Evolutionary conservation across 495 filamentous ascomycete genomes (phyloP).

Genomic region (Talaromyces proteolyticus): DNA sequence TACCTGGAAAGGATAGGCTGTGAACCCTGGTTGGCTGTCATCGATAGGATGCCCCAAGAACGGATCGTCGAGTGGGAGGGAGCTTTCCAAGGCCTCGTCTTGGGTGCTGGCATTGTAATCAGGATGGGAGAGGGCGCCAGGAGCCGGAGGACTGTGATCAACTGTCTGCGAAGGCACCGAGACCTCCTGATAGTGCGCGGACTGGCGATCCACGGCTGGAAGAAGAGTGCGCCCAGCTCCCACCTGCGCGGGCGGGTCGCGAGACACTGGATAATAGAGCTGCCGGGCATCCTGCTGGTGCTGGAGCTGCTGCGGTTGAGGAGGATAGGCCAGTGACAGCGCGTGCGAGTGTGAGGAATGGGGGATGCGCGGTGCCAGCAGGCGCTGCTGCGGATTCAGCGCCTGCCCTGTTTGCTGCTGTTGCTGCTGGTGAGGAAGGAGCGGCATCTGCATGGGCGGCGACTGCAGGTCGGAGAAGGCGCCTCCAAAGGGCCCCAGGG

Average conservation of each 20-base stretch:
- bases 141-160: background rate
- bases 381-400: background rate
- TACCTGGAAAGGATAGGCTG: background rate
- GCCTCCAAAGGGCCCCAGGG: slow-evolving; percentile 52
- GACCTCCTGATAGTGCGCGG: background rate
- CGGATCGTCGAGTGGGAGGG: too few species aligned
- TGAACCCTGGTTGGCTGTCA: background rate
- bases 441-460: slow-evolving; percentile 10
- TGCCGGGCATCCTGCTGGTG: too few species aligned
- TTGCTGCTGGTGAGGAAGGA: slow-evolving; percentile 6
- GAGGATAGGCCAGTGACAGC: too few species aligned
- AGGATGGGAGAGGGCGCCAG: background rate
- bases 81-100: background rate
- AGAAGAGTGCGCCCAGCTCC: too few species aligned
- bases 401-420: background rate
- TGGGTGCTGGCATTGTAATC: background rate
- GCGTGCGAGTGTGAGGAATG: background rate
- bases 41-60: background rate
- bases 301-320: background rate
- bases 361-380: background rate
- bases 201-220: background rate
- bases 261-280: background rate
- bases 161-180: background rate
- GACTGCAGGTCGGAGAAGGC: slow-evolving; percentile 3
- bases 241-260: too few species aligned